These are phyloP conservation scores for Lanmaoa pseudosensibilis DNA, from an alignment of 768 basidiomycete genomes.

Conservation along the genomic window DNA sequence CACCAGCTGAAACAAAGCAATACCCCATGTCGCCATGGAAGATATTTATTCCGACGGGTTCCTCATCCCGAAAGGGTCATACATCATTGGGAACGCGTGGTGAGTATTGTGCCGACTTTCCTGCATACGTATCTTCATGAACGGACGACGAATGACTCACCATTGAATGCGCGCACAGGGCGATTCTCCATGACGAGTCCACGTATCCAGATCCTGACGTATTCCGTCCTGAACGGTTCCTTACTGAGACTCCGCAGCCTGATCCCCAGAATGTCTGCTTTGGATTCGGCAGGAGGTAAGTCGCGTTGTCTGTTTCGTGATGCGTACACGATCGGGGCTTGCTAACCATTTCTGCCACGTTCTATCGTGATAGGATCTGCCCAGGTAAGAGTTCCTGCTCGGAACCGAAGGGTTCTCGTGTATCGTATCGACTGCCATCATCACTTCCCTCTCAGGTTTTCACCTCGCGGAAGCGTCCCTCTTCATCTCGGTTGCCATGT, in stretches of 20 bases:
- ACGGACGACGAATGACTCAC: background rate
- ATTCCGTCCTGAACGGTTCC: constrained; percentile 38
- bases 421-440: background rate
- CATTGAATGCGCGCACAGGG: constrained; percentile 35
- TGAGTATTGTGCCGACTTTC: constrained; percentile 9
- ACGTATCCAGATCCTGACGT: constrained; percentile 33
- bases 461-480: constrained; percentile 4
- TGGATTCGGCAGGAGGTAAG: constrained; percentile 32
- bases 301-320: background rate
- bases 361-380: constrained; percentile 10
- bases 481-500: constrained; percentile 31
- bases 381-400: constrained; percentile 10
- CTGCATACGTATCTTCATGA: background rate
- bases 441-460: background rate
- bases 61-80: constrained; percentile 27
- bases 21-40: constrained; percentile 18
- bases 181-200: constrained; percentile 51
- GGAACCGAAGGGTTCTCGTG: too few species aligned
- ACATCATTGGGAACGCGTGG: constrained; percentile 24
- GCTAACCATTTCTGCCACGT: background rate
- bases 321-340: too few species aligned
- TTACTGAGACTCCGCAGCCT: constrained; percentile 19
- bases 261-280: constrained; percentile 23
- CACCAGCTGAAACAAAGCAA: too few species aligned
- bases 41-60: constrained; percentile 18